Conservation (phyloP, 495 filamentous ascomycete species). For the Aspergillus homomorphus region DNA sequence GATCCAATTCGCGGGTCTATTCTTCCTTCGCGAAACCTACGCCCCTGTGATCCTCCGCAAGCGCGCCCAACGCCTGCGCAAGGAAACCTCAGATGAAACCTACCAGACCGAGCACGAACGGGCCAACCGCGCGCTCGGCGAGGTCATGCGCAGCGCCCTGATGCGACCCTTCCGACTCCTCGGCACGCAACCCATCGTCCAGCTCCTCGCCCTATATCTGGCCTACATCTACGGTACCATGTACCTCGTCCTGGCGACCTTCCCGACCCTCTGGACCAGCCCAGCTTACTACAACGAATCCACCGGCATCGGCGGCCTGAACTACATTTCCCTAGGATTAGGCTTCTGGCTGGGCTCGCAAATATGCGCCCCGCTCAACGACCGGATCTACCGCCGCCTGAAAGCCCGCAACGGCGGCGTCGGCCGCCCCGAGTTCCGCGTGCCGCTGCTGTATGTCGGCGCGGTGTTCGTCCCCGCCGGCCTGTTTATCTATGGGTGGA, state of each 20-base stretch:
- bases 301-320: slow-evolving; percentile 60
- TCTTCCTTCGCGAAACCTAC: slow-evolving; percentile 72
- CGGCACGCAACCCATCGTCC: slow-evolving; percentile 57
- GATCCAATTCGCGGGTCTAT: slow-evolving; percentile 61
- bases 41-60: slow-evolving; percentile 56
- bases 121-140: slow-evolving; percentile 40
- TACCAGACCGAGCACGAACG: slow-evolving; percentile 64
- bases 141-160: slow-evolving; percentile 44
- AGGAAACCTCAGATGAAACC: slow-evolving; percentile 59
- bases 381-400: slow-evolving; percentile 60
- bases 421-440: slow-evolving; percentile 64
- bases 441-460: slow-evolving; percentile 59
- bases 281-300: slow-evolving; percentile 55
- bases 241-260: slow-evolving; percentile 70
- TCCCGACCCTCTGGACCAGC: slow-evolving; percentile 59
- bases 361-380: slow-evolving; percentile 60
- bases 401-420: slow-evolving; percentile 56
- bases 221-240: slow-evolving; percentile 69
- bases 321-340: slow-evolving; percentile 66
- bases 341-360: slow-evolving; percentile 68
- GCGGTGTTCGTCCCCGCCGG: slow-evolving; percentile 60
- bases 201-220: slow-evolving; percentile 59
- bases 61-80: slow-evolving; percentile 55
- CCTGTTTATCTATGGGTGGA: slow-evolving; percentile 72
- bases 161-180: slow-evolving; percentile 57